These are phyloP conservation scores for Flammula alnicola DNA, from an alignment of 1,284 basidiomycete species.

Conservation along the genomic window DNA sequence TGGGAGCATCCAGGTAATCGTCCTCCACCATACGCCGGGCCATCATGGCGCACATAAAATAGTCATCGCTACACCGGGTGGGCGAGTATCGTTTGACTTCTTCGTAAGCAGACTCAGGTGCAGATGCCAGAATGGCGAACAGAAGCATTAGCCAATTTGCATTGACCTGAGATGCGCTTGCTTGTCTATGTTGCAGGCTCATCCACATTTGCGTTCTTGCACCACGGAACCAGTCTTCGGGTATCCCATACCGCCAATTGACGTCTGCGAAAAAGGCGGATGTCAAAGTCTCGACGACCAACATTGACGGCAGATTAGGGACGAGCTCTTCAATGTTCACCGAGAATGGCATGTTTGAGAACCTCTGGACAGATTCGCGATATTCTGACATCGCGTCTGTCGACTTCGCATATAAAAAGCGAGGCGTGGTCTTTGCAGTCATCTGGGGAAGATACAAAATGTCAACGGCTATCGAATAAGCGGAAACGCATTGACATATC, in stretches of 20 bases:
- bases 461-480: background rate
- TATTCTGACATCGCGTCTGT: conserved; percentile 36
- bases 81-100: conserved; percentile 22
- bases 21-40: conserved; percentile 52
- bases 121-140: conserved; percentile 50
- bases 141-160: conserved; percentile 54
- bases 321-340: conserved; percentile 43
- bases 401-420: conserved; percentile 42
- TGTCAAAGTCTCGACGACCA: conserved; percentile 39
- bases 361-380: conserved; percentile 26
- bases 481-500: background rate
- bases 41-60: conserved; percentile 48
- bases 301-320: conserved; percentile 41
- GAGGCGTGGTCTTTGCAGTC: conserved; percentile 34
- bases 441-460: conserved; percentile 30
- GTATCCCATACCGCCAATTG: conserved; percentile 57
- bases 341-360: conserved; percentile 32
- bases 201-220: conserved; percentile 51
- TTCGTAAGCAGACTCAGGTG: conserved; percentile 31
- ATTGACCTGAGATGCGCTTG: conserved; percentile 41
- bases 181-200: conserved; percentile 36
- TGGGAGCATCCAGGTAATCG: conserved; percentile 44
- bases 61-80: conserved; percentile 36
- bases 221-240: conserved; percentile 49
- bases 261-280: conserved; percentile 46